phyloP scores from a whole-genome alignment of 2,329 filamentous ascomycete genomes.

The Trichoderma breve region DNA sequence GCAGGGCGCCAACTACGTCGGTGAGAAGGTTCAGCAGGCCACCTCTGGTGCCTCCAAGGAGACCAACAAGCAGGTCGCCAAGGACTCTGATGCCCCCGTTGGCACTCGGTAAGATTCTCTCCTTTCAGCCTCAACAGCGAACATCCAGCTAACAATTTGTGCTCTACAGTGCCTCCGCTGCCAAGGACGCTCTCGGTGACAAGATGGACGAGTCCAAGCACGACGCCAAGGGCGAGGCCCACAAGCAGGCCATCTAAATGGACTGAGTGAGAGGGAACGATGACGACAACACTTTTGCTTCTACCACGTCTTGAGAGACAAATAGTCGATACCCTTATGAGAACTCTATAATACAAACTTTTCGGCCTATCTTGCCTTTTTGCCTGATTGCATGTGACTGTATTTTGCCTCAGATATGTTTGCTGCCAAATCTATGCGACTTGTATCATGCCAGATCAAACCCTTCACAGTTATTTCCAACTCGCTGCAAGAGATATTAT shows the following conservation, averaged over 20 bases:
- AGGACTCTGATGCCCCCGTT: conserved; percentile 54
- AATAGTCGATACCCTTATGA: conserved; percentile 18
- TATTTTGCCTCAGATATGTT: too few relatives aligned
- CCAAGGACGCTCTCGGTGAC: conserved; percentile 49
- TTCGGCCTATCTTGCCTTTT: not conserved
- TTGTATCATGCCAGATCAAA: not conserved
- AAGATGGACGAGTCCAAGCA: conserved; percentile 45
- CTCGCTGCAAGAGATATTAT: not conserved
- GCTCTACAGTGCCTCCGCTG: conserved; percentile 42
- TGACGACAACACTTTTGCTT: not conserved
- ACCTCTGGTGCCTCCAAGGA: conserved; percentile 61
- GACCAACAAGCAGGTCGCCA: conserved; percentile 67
- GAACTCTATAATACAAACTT: conserved; percentile 11
- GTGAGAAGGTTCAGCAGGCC: conserved; percentile 59
- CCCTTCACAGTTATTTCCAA: not conserved
- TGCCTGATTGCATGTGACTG: too few relatives aligned
- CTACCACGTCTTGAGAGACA: not conserved
- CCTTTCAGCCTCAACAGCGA: not conserved
- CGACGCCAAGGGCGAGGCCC: conserved; percentile 39
- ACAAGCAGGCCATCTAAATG: conserved; percentile 43
- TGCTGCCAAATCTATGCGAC: too few relatives aligned
- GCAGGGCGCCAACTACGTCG: conserved; percentile 66
- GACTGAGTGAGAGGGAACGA: not conserved
- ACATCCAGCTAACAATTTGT: not conserved
- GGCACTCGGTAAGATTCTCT: conserved; percentile 49